phyloP scores from a whole-genome alignment of 306 rosid species.

The Cicer arietinum region DNA sequence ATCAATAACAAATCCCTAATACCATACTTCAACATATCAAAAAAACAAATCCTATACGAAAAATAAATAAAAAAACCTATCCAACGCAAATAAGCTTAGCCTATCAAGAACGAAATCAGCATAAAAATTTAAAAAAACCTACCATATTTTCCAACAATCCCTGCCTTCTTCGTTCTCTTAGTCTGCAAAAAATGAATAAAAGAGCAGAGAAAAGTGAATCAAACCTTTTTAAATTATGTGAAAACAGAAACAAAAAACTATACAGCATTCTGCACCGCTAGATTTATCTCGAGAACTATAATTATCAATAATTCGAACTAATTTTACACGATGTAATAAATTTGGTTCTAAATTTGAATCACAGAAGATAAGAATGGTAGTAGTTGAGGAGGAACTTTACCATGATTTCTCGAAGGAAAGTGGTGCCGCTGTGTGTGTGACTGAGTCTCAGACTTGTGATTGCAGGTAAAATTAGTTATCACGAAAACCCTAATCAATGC shows the following conservation, averaged over 20 bases:
- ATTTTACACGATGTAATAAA: not conserved
- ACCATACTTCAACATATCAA: not conserved
- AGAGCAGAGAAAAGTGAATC: not conserved
- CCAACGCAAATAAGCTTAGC: not conserved
- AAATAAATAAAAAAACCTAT: not conserved
- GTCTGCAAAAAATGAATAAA: slow-evolving; percentile 50
- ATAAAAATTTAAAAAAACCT: not conserved
- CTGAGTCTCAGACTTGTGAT: not conserved
- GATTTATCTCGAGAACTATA: not conserved
- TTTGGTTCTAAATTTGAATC: too few relatives aligned
- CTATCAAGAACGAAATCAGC: not conserved
- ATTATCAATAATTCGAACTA: not conserved
- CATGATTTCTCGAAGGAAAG: slow-evolving; percentile 43
- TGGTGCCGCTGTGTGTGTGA: not conserved
- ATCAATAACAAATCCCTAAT: not conserved
- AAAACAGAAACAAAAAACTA: not conserved
- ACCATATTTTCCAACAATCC: slow-evolving; percentile 83
- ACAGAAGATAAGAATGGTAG: not conserved
- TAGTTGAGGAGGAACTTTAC: slow-evolving; percentile 6
- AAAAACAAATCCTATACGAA: not conserved
- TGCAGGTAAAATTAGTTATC: not conserved
- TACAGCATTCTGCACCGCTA: not conserved
- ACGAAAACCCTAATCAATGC: slow-evolving; percentile 36
- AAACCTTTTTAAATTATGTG: not conserved
- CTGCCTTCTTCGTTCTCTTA: slow-evolving; percentile 87